Evolutionary conservation across 805 yeast species (phyloP).

Genomic region (Cyberlindnera lachancei): DNA sequence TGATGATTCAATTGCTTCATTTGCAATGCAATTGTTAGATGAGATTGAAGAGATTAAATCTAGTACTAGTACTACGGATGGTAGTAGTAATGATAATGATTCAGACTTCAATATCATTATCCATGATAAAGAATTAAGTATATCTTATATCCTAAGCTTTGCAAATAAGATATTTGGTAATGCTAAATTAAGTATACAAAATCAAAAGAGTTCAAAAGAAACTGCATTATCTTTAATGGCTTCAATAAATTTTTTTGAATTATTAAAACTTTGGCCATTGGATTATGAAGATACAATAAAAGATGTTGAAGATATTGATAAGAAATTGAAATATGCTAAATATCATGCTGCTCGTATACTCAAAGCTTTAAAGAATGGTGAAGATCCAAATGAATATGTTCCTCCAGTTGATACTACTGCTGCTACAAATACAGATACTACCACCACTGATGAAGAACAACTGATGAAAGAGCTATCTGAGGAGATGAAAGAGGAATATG

Average conservation of each 20-base stretch:
- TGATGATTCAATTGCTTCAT: slow-evolving; percentile 46
- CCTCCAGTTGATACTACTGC: slow-evolving; percentile 23
- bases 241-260: slow-evolving; percentile 43
- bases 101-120: slow-evolving; percentile 40
- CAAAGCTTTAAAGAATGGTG: slow-evolving; percentile 38
- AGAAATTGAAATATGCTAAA: slow-evolving; percentile 52
- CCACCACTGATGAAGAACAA: not conserved
- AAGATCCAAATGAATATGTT: slow-evolving; percentile 51
- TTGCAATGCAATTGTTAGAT: slow-evolving; percentile 59
- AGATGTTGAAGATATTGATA: slow-evolving; percentile 20
- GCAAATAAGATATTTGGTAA: slow-evolving; percentile 49
- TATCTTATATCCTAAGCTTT: slow-evolving; percentile 48
- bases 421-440: not conserved
- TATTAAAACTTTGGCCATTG: slow-evolving; percentile 42
- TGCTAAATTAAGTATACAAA: slow-evolving; percentile 40
- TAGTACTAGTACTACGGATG: no score
- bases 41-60: slow-evolving; percentile 58
- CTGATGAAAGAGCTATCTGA: not conserved
- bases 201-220: slow-evolving; percentile 32
- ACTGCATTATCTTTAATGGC: slow-evolving; percentile 51
- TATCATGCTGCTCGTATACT: slow-evolving; percentile 54
- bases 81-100: slow-evolving; percentile 24
- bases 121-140: slow-evolving; percentile 50
- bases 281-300: slow-evolving; percentile 27
- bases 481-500: slow-evolving; percentile 1